phyloP scores from a whole-genome alignment of 768 basidiomycete genomes.

The Stropharia rugosoannulata region DNA sequence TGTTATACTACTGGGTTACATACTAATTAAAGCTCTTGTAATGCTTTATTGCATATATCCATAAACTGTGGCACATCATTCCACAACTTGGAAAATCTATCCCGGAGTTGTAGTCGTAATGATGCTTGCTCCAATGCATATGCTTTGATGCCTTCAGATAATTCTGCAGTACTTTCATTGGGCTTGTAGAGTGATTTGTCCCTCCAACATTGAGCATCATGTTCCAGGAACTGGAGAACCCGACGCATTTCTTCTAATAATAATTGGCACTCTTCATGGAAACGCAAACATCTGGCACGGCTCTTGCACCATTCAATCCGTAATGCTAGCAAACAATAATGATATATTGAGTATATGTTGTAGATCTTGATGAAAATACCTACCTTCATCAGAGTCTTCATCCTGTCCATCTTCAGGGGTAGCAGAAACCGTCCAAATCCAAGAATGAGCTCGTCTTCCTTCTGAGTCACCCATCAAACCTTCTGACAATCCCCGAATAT shows the following conservation, averaged over 20 bases:
- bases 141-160: background rate
- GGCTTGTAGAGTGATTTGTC: background rate
- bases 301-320: slow-evolving; percentile 7
- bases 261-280: slow-evolving; percentile 4
- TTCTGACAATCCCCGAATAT: slow-evolving; percentile 10
- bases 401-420: background rate
- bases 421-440: background rate
- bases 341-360: too few species aligned
- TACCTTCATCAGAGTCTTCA: background rate
- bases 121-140: background rate
- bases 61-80: background rate
- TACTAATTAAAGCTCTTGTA: background rate
- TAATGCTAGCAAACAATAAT: background rate
- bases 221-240: background rate
- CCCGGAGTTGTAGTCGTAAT: background rate
- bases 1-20: background rate
- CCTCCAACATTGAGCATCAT: background rate
- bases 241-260: slow-evolving; percentile 9
- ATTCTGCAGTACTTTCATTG: background rate
- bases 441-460: background rate
- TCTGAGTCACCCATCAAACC: background rate
- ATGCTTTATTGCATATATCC: background rate
- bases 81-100: background rate
- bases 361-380: too few species aligned
- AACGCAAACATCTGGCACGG: slow-evolving; percentile 1